phyloP scores from a whole-genome alignment of 106 monocot genomes.

The Allium fistulosum region DNA sequence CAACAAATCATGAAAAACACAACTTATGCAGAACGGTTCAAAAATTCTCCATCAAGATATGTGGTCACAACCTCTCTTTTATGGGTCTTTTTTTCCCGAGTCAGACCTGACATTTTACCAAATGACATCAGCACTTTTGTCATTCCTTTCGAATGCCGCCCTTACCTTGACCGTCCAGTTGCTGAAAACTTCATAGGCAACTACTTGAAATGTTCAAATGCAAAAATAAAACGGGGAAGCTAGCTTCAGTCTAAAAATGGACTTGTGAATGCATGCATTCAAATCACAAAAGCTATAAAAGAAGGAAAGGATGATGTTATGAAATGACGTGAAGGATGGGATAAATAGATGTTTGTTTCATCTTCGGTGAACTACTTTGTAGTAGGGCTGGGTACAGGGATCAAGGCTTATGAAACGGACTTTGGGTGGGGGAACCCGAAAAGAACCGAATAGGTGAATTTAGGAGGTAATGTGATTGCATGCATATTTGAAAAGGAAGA shows the following conservation, averaged over 20 bases:
- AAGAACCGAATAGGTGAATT: not conserved
- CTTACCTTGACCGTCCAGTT: not conserved
- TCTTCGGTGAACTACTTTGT: not conserved
- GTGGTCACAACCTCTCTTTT: not conserved
- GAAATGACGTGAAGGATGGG: not conserved
- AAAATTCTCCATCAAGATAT: not conserved
- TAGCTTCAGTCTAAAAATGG: too few species aligned
- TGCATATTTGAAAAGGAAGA: conserved; percentile 5
- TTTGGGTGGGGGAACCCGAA: conserved; percentile 13
- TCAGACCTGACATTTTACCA: not conserved
- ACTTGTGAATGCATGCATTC: not conserved
- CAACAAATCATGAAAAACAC: not conserved
- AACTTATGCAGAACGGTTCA: not conserved
- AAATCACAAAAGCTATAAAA: not conserved
- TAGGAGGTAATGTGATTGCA: not conserved
- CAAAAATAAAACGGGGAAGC: not conserved
- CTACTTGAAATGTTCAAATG: not conserved
- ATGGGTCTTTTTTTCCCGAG: not conserved
- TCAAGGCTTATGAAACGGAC: conserved; percentile 13
- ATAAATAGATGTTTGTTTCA: not conserved
- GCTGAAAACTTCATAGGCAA: not conserved
- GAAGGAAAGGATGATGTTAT: not conserved
- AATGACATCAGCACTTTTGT: not conserved
- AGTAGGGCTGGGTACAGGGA: not conserved
- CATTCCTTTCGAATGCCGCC: not conserved